Conservation (phyloP, 441 rosid genomes). For the Adansonia grandidieri region DNA sequence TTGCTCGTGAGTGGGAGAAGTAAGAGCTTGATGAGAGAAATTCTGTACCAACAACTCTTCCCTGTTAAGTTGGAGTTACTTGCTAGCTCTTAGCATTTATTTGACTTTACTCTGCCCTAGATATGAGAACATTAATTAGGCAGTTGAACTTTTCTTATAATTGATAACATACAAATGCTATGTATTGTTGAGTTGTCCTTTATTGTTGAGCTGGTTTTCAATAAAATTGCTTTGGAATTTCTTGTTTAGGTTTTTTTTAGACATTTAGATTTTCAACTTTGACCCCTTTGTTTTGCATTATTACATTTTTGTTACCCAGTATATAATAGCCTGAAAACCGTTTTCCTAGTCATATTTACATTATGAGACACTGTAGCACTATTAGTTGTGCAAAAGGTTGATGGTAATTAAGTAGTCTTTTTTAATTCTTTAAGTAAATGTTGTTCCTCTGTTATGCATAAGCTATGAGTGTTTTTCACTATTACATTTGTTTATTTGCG, state of each 20-base stretch:
- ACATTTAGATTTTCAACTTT: not conserved
- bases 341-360: not conserved
- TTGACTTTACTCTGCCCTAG: not conserved
- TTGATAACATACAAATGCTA: not conserved
- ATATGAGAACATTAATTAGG: not conserved
- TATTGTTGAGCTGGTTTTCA: not conserved
- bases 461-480: too few relatives aligned
- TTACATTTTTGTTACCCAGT: not conserved
- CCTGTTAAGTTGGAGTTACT: too few relatives aligned
- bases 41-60: not conserved
- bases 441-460: too few relatives aligned
- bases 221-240: not conserved
- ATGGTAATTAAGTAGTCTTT: too few relatives aligned
- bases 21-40: not conserved
- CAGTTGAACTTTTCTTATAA: not conserved
- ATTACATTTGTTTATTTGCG: too few relatives aligned
- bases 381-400: not conserved
- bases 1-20: not conserved
- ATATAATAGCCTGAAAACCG: not conserved
- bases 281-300: not conserved
- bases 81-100: too few relatives aligned
- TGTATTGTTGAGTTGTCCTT: not conserved
- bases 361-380: not conserved
- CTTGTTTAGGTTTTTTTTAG: not conserved
- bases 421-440: too few relatives aligned